Evolutionary conservation across 2,329 filamentous ascomycete genomes (phyloP).

Genomic region (Sporothrix euskadiensis): DNA sequence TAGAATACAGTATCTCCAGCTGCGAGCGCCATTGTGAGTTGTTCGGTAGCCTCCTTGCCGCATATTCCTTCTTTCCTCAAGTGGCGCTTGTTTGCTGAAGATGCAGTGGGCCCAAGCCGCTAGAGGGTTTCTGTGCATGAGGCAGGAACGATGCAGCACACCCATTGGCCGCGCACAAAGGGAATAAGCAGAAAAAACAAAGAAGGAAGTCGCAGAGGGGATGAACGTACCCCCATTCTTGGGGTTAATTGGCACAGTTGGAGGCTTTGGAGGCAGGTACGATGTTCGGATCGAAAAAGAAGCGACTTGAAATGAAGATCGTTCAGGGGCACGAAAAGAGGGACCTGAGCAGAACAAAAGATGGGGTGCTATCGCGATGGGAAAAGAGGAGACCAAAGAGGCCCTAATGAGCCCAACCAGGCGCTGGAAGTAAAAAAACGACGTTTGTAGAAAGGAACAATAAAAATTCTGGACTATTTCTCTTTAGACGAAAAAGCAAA

Average conservation of each 20-base stretch:
- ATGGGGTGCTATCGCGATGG: slow-evolving; percentile 4
- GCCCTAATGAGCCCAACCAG: neutral
- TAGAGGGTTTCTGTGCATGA: slow-evolving; percentile 1
- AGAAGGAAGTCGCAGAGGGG: neutral
- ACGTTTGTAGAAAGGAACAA: neutral
- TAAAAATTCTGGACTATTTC: neutral
- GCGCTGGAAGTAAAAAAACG: neutral
- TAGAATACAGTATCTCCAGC: neutral
- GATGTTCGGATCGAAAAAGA: neutral
- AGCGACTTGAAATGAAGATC: slow-evolving; percentile 2
- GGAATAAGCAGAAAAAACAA: neutral
- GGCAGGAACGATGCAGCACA: neutral
- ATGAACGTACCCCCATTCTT: neutral
- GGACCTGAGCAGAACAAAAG: neutral
- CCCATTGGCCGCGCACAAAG: neutral
- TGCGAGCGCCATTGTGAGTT: neutral
- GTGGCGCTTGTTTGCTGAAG: neutral
- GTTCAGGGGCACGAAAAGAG: slow-evolving; percentile 18
- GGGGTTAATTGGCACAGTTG: neutral
- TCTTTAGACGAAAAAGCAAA: neutral
- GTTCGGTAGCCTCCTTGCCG: neutral
- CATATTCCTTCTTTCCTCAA: neutral
- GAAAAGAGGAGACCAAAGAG: neutral
- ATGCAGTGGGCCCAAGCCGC: neutral
- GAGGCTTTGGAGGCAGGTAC: neutral